These are phyloP conservation scores for Cynara cardunculus DNA, from an alignment of 129 eudicot species.

Conservation along the genomic window DNA sequence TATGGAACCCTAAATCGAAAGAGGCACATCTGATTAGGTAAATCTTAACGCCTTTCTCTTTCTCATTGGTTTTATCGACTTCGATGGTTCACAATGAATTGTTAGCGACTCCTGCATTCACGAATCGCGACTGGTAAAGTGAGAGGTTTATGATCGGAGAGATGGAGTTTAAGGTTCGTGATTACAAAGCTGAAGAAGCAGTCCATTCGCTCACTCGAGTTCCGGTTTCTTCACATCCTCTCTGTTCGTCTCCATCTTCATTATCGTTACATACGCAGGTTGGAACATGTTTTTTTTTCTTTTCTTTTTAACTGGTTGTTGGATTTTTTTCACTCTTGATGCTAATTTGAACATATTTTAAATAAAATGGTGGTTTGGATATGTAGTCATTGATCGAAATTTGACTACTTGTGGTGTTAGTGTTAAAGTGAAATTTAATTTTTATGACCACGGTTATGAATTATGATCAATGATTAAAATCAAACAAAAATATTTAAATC, in stretches of 20 bases:
- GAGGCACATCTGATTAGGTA: not conserved
- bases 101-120: not conserved
- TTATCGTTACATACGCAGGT: constrained; percentile 41
- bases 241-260: constrained; percentile 25
- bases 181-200: constrained; percentile 50
- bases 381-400: not conserved
- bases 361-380: not conserved
- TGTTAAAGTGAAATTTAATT: not conserved
- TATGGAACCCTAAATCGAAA: constrained; percentile 21
- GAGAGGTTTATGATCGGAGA: constrained; percentile 14
- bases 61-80: constrained; percentile 22
- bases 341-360: not conserved
- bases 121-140: not conserved
- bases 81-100: not conserved
- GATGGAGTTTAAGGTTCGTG: constrained; percentile 51
- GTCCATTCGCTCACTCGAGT: constrained; percentile 35
- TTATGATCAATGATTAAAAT: not conserved
- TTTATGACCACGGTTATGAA: not conserved
- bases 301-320: not conserved
- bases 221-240: constrained; percentile 50
- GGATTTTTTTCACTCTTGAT: not conserved
- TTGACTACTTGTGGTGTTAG: not conserved
- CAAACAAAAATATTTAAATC: not conserved
- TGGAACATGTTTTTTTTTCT: not conserved
- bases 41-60: not conserved